A percentile compares a stretch with the other conserved stretches of the same genome.
phyloP scores from a whole-genome alignment of 495 filamentous ascomycete species.

The Penicillium desertorum region DNA sequence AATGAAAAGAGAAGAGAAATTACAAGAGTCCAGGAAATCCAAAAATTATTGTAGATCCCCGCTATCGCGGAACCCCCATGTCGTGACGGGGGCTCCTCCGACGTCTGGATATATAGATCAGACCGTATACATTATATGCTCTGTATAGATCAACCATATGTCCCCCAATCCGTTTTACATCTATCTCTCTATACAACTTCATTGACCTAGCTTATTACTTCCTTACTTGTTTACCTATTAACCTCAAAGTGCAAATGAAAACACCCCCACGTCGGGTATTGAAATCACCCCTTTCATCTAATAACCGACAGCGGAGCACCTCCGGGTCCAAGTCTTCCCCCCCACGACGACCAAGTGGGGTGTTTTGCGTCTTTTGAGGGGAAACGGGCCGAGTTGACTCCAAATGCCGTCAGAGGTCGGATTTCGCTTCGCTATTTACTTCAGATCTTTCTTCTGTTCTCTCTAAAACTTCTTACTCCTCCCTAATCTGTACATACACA shows the following conservation, averaged over 20 bases:
- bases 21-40: neutral
- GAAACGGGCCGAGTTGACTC: slow-evolving; percentile 15
- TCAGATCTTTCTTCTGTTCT: neutral
- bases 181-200: neutral
- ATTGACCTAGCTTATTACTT: neutral
- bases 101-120: neutral
- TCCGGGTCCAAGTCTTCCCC: slow-evolving; percentile 20
- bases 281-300: slow-evolving; percentile 24
- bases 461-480: neutral
- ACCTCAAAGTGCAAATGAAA: neutral
- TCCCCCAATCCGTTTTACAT: neutral
- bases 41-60: slow-evolving; percentile 4
- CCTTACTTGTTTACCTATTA: neutral
- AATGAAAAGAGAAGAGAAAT: slow-evolving; percentile 7
- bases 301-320: slow-evolving; percentile 39
- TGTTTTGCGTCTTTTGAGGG: slow-evolving; percentile 6
- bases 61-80: slow-evolving; percentile 8
- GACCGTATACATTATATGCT: neutral
- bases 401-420: slow-evolving; percentile 9
- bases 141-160: neutral
- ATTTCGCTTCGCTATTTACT: neutral
- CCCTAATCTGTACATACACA: neutral
- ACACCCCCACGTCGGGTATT: slow-evolving; percentile 35
- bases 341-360: slow-evolving; percentile 9
- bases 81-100: neutral